Percentiles rank a stretch among this genome's conserved stretches.
Conservation (phyloP, 805 yeast genomes). For the Candida fluviatilis region DNA sequence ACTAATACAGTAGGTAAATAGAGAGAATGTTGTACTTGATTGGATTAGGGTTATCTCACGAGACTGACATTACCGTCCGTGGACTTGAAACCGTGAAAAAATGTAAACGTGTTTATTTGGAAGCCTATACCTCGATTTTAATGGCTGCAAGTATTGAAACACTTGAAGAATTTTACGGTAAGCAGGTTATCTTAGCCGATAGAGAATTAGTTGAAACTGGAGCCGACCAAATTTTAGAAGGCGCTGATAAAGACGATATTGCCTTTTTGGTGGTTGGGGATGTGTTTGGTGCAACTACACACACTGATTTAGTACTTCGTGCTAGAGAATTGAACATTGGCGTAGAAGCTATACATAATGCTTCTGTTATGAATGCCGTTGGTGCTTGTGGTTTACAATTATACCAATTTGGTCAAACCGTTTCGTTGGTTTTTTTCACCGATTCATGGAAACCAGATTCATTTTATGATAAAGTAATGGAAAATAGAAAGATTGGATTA, state of each 20-base stretch:
- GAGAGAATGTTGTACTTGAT: conserved; percentile 75
- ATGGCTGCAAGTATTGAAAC: conserved; percentile 84
- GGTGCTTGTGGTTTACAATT: conserved; percentile 97
- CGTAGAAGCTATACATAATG: conserved; percentile 86
- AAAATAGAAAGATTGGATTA: conserved; percentile 84
- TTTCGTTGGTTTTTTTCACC: conserved; percentile 93
- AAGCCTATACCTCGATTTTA: conserved; percentile 90
- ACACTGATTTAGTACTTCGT: conserved; percentile 86
- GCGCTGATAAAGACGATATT: conserved; percentile 76
- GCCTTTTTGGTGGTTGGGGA: conserved; percentile 97
- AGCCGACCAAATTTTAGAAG: conserved; percentile 73
- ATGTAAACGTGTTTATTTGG: conserved; percentile 89
- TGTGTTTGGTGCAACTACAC: conserved; percentile 97
- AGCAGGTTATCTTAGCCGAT: conserved; percentile 83
- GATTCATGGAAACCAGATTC: conserved; percentile 96
- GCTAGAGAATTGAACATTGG: conserved; percentile 81
- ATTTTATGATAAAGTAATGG: conserved; percentile 84
- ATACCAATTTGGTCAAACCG: conserved; percentile 94
- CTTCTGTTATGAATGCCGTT: conserved; percentile 96
- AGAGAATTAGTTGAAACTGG: conserved; percentile 92
- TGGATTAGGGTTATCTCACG: conserved; percentile 89
- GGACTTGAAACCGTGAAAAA: conserved; percentile 81
- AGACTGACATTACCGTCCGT: conserved; percentile 87
- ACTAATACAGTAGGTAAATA: background rate
- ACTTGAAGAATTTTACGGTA: conserved; percentile 80